These are phyloP conservation scores for Perkinsus olseni DNA, from an alignment of 169 alveolate species.

Conservation along the genomic window DNA sequence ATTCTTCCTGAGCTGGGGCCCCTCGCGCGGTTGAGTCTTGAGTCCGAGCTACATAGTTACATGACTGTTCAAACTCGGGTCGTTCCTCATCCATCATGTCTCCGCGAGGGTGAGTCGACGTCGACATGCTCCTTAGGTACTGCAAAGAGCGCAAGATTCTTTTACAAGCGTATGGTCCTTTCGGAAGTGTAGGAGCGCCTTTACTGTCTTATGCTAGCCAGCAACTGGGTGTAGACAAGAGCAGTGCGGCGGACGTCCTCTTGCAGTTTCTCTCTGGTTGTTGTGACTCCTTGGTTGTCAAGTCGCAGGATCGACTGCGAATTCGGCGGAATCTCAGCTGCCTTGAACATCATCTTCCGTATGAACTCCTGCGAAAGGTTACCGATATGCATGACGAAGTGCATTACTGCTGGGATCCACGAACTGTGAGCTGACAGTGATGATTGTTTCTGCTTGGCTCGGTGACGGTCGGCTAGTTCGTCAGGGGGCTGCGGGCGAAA, in stretches of 20 bases:
- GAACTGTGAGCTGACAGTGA: too few species aligned
- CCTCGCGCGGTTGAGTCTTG: too few species aligned
- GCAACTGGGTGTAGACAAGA: background rate
- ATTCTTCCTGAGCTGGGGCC: too few species aligned
- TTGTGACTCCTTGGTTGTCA: background rate
- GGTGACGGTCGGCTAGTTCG: too few species aligned
- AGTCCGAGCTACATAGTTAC: too few species aligned
- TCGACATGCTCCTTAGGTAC: background rate
- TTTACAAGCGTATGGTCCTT: background rate
- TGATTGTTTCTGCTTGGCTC: too few species aligned
- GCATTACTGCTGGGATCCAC: background rate
- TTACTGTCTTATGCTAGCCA: background rate
- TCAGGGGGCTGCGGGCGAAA: too few species aligned
- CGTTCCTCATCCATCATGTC: too few species aligned
- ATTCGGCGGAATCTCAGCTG: background rate
- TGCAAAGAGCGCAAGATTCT: background rate
- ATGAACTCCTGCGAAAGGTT: background rate
- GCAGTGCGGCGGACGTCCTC: background rate
- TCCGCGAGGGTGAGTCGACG: too few species aligned
- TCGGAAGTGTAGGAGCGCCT: background rate
- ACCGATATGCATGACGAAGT: background rate
- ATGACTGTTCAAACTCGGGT: too few species aligned
- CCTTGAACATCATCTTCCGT: background rate
- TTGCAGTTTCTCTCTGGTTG: background rate
- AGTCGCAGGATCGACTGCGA: background rate